Evolutionary conservation across 1,284 basidiomycete genomes (phyloP).

Genomic region (Apiotrichum gamsii): DNA sequence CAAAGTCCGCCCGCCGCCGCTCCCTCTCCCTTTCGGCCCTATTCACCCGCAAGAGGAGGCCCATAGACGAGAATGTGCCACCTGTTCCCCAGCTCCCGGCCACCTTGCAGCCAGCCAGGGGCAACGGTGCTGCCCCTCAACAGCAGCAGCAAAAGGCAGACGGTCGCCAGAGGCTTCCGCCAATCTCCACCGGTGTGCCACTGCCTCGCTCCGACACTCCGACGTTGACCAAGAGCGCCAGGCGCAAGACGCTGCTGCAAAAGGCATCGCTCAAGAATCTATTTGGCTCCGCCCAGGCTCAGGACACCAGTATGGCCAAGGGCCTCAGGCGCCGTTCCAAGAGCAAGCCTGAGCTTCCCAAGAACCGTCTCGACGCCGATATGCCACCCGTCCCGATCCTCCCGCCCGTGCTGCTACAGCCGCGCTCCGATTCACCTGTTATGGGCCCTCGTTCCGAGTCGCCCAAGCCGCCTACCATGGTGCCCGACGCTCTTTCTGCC

Average conservation of each 20-base stretch:
- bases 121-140: background rate
- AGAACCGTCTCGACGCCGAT: background rate
- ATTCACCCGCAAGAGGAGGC: constrained; percentile 11
- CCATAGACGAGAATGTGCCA: constrained; percentile 3
- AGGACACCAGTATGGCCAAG: background rate
- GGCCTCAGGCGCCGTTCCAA: constrained; percentile 7
- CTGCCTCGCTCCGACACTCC: background rate
- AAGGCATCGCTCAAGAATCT: constrained; percentile 10
- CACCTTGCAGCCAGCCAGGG: background rate
- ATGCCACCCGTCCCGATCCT: background rate
- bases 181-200: background rate
- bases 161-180: no score
- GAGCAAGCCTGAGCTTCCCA: constrained; percentile 15
- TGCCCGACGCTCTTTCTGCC: no score
- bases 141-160: background rate
- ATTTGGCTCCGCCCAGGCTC: constrained; percentile 1
- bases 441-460: background rate
- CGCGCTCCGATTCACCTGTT: no score
- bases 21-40: constrained; percentile 10
- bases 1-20: constrained; percentile 5
- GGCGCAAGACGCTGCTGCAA: constrained; percentile 6
- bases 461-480: background rate
- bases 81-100: background rate
- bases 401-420: no score
- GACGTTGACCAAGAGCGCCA: background rate